phyloP scores from a whole-genome alignment of 805 yeast genomes.

The Ogataea methylovora region DNA sequence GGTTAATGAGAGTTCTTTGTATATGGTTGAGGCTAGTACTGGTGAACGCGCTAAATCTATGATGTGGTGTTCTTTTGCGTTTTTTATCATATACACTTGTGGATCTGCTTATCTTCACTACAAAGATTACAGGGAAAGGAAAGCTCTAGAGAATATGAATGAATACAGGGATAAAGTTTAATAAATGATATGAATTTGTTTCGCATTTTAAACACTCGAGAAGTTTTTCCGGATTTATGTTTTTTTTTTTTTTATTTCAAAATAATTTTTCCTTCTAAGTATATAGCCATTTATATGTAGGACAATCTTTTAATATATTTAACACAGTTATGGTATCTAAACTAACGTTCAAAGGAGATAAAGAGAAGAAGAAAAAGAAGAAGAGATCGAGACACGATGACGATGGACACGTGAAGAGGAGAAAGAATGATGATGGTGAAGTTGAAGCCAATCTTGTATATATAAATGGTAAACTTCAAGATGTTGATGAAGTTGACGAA shows the following conservation, averaged over 20 bases:
- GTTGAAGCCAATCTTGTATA: constrained; percentile 8
- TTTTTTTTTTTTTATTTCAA: too few relatives aligned
- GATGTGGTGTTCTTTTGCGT: constrained; percentile 55
- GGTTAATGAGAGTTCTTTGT: constrained; percentile 43
- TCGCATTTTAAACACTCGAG: too few relatives aligned
- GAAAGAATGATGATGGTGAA: constrained; percentile 1
- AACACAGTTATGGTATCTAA: constrained; percentile 25
- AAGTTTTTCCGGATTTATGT: too few relatives aligned
- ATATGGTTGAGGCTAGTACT: constrained; percentile 31
- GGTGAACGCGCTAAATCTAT: constrained; percentile 50
- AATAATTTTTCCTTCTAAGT: too few relatives aligned
- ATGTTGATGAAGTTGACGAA: constrained; percentile 11
- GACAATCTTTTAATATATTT: too few relatives aligned
- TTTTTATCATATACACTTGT: constrained; percentile 32
- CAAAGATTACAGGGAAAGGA: constrained; percentile 21
- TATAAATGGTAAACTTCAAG: constrained; percentile 15
- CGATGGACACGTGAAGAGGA: neutral
- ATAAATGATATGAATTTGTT: too few relatives aligned
- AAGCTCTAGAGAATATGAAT: neutral
- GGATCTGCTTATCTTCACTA: constrained; percentile 28
- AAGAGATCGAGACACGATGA: constrained; percentile 1
- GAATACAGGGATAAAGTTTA: too few relatives aligned
- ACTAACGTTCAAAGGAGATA: constrained; percentile 24
- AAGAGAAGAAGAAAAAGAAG: constrained; percentile 11
- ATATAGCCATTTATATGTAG: too few relatives aligned